Evolutionary conservation across 345 rosid genomes (phyloP).

Genomic region (Camelina sativa): DNA sequence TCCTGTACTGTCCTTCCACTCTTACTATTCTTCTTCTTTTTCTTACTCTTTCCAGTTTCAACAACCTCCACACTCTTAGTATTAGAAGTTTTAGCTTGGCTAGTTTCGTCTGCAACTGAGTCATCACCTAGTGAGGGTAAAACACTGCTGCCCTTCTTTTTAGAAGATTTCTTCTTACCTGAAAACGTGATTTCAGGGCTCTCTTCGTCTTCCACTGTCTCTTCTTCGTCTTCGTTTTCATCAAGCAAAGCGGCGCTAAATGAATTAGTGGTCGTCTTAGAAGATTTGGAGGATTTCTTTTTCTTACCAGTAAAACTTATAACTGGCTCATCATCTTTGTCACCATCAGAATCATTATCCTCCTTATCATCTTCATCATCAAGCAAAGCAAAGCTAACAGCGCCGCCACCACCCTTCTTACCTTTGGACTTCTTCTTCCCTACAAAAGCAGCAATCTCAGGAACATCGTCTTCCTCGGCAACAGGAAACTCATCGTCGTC

Average conservation of each 20-base stretch:
- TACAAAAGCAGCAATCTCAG: constrained; percentile 42
- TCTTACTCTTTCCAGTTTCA: constrained; percentile 48
- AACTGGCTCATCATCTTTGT: constrained; percentile 49
- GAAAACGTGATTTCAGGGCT: constrained; percentile 49
- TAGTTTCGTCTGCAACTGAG: constrained; percentile 35
- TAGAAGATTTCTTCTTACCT: constrained; percentile 74
- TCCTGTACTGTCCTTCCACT: constrained; percentile 90
- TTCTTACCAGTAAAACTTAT: constrained; percentile 61
- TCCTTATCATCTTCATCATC: constrained; percentile 45
- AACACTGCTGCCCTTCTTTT: constrained; percentile 55
- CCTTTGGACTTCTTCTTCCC: constrained; percentile 63
- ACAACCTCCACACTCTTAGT: constrained; percentile 50
- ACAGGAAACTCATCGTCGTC: constrained; percentile 49
- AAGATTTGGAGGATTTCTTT: constrained; percentile 75
- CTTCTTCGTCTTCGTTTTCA: constrained; percentile 47
- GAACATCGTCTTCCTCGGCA: constrained; percentile 47
- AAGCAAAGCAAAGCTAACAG: constrained; percentile 57
- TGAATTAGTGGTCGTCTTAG: constrained; percentile 59
- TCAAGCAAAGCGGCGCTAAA: constrained; percentile 61
- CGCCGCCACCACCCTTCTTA: constrained; percentile 31
- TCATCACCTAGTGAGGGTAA: constrained; percentile 48
- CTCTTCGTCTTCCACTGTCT: constrained; percentile 55
- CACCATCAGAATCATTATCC: constrained; percentile 51
- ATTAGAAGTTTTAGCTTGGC: constrained; percentile 39
- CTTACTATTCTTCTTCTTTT: constrained; percentile 79